Evolutionary conservation across 441 rosid species (phyloP).

Genomic region (California macrophylla): DNA sequence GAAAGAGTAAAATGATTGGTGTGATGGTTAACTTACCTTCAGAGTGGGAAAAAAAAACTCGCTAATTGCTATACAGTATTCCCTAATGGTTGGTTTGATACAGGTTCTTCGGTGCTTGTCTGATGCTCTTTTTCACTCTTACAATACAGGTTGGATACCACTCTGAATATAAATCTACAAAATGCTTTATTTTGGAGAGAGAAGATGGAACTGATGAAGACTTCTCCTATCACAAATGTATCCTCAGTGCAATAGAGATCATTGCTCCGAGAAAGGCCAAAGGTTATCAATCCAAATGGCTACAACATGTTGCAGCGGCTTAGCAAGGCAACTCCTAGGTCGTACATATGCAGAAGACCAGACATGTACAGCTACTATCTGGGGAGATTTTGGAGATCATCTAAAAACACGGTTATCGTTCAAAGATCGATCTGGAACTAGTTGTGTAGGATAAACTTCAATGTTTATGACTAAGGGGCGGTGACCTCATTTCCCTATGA

Average conservation of each 20-base stretch:
- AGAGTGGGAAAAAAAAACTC: not conserved
- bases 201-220: constrained; percentile 61
- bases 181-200: constrained; percentile 68
- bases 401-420: no score
- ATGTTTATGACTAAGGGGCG: not conserved
- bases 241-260: constrained; percentile 56
- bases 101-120: not conserved
- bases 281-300: constrained; percentile 37
- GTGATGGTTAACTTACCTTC: no score
- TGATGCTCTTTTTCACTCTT: not conserved
- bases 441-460: not conserved
- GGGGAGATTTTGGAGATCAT: no score
- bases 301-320: constrained; percentile 9
- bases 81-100: not conserved
- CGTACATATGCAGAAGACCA: constrained; percentile 9
- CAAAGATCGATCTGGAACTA: not conserved
- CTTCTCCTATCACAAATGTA: constrained; percentile 82
- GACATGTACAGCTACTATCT: not conserved
- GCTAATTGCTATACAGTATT: not conserved
- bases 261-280: constrained; percentile 52
- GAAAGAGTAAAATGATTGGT: no score
- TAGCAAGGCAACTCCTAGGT: not conserved
- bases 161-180: constrained; percentile 40
- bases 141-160: constrained; percentile 65
- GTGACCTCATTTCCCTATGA: not conserved